Evolutionary conservation across 768 basidiomycete species (phyloP).

Genomic region (Amanita thiersii): DNA sequence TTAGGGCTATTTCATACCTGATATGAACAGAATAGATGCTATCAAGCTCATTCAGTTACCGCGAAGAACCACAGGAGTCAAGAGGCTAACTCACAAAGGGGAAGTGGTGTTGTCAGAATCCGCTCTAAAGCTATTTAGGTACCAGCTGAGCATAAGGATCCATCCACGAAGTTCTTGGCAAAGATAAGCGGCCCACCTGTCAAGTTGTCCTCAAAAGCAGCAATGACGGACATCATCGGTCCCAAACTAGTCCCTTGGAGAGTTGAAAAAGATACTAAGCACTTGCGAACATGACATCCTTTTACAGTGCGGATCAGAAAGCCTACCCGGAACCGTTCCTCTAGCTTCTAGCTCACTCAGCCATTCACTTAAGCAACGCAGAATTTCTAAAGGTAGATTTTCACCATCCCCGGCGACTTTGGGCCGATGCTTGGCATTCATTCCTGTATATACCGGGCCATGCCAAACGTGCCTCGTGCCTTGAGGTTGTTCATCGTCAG

Average conservation of each 20-base stretch:
- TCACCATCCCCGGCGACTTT: slow-evolving; percentile 34
- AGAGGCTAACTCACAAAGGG: slow-evolving; percentile 43
- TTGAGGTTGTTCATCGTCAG: slow-evolving; percentile 12
- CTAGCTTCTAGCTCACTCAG: slow-evolving; percentile 49
- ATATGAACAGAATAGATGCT: slow-evolving; percentile 63
- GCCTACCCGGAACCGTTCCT: slow-evolving; percentile 45
- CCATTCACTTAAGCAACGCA: slow-evolving; percentile 52
- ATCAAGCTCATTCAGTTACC: slow-evolving; percentile 4
- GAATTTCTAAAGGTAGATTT: slow-evolving; percentile 50
- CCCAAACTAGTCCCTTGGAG: slow-evolving; percentile 49
- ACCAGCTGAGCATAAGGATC: not conserved
- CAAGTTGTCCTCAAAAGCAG: slow-evolving; percentile 47
- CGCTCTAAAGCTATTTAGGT: slow-evolving; percentile 38
- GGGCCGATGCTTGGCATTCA: slow-evolving; percentile 26
- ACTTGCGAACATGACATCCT: not conserved
- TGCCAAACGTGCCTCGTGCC: slow-evolving; percentile 22
- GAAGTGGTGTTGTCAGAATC: slow-evolving; percentile 56
- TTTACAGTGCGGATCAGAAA: slow-evolving; percentile 3
- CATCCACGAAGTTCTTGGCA: not conserved
- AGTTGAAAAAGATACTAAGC: slow-evolving; percentile 3
- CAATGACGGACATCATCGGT: slow-evolving; percentile 36
- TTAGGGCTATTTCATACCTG: slow-evolving; percentile 21
- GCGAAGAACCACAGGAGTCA: not conserved
- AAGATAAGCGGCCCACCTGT: slow-evolving; percentile 25
- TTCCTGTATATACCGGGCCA: slow-evolving; percentile 25